Evolutionary conservation across 129 eudicot species (phyloP).

Genomic region (Centrapalus pauciflorus): DNA sequence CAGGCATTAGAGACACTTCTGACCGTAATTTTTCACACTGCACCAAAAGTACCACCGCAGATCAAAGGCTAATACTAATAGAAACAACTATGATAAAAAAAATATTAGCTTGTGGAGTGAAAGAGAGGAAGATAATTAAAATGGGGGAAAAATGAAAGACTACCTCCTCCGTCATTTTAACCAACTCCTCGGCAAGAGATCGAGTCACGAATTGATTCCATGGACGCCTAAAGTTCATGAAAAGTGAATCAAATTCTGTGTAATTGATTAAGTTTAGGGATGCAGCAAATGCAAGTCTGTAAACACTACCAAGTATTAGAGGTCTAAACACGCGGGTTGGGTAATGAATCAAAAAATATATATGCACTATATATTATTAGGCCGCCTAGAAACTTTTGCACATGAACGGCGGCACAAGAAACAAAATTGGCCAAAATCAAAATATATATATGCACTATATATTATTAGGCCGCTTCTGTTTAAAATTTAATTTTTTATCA

Average conservation of each 20-base stretch:
- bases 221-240: conserved; percentile 55
- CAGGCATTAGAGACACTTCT: conserved; percentile 77
- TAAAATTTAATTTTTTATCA: too few species aligned
- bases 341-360: too few species aligned
- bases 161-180: conserved; percentile 89
- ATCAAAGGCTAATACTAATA: not conserved
- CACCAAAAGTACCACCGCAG: not conserved
- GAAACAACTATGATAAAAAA: not conserved
- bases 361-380: not conserved
- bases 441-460: too few species aligned
- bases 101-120: not conserved
- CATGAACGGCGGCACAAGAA: too few species aligned
- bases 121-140: not conserved
- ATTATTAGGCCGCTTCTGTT: too few species aligned
- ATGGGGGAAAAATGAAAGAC: not conserved
- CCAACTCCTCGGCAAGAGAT: conserved; percentile 98
- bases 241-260: not conserved
- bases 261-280: not conserved
- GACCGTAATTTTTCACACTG: conserved; percentile 84
- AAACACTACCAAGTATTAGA: too few species aligned
- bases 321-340: too few species aligned
- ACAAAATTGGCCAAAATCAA: too few species aligned
- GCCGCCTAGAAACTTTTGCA: not conserved
- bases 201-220: conserved; percentile 95
- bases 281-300: too few species aligned